phyloP scores from a whole-genome alignment of 1,284 basidiomycete species.

The Athelia psychrophila region DNA sequence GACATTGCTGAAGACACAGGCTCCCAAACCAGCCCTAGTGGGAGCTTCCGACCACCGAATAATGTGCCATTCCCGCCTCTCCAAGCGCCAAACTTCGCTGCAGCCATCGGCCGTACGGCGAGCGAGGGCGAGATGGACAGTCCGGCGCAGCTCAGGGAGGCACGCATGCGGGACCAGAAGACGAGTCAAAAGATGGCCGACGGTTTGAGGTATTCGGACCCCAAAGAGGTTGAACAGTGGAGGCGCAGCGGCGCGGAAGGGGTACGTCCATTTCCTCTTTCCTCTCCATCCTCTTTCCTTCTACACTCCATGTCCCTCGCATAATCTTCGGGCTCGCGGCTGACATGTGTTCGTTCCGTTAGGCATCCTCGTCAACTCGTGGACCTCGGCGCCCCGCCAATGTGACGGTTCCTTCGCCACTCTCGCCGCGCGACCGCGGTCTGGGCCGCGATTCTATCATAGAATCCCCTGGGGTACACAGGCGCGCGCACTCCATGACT shows the following conservation, averaged over 20 bases:
- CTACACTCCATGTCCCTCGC: background rate
- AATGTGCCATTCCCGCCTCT: conserved; percentile 5
- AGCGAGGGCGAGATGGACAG: conserved; percentile 13
- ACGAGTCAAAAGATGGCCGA: conserved; percentile 27
- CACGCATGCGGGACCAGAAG: conserved; percentile 10
- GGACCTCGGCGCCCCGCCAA: background rate
- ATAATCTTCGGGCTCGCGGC: background rate
- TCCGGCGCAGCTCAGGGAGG: conserved; percentile 11
- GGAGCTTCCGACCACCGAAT: conserved; percentile 16
- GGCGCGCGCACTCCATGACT: background rate
- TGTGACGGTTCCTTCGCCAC: background rate
- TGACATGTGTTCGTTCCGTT: background rate
- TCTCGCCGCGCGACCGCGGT: background rate
- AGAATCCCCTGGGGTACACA: background rate
- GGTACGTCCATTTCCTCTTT: conserved; percentile 15
- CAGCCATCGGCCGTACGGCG: background rate
- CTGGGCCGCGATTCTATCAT: background rate
- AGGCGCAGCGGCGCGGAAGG: conserved; percentile 23
- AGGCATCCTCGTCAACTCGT: too few species aligned
- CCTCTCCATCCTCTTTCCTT: background rate
- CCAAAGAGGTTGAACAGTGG: conserved; percentile 33
- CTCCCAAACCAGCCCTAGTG: conserved; percentile 23
- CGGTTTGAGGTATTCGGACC: conserved; percentile 33
- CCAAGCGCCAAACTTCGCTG: conserved; percentile 4
- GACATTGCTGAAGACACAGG: conserved; percentile 39